Percentiles rank a stretch among this genome's conserved stretches.
Conservation (phyloP, 176 grass and related monocot genomes). For the Poa pratensis region DNA sequence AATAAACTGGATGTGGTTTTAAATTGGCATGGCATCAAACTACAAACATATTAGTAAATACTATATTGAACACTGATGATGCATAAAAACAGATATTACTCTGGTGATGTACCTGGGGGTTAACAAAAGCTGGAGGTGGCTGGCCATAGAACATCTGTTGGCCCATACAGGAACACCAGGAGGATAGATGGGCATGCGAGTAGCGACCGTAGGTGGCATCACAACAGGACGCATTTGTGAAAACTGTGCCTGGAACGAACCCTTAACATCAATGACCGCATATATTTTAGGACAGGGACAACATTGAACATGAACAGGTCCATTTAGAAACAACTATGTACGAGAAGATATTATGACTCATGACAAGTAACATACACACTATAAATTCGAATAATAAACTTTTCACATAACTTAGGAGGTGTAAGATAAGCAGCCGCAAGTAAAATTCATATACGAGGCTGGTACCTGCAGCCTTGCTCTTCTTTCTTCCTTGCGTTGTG, state of each 20-base stretch:
- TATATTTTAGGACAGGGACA: not conserved
- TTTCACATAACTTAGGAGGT: not conserved
- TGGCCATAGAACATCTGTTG: conserved; percentile 87
- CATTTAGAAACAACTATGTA: not conserved
- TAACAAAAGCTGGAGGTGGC: conserved; percentile 66
- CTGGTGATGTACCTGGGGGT: conserved; percentile 57
- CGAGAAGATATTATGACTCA: not conserved
- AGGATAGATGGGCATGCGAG: conserved; percentile 75
- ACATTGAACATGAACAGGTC: not conserved
- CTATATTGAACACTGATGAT: not conserved
- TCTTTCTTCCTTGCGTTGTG: conserved; percentile 77
- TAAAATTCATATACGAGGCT: not conserved
- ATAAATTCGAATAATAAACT: conserved; percentile 11
- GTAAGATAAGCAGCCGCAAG: not conserved
- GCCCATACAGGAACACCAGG: conserved; percentile 63
- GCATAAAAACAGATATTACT: not conserved
- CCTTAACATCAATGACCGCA: not conserved
- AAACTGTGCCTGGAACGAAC: conserved; percentile 59
- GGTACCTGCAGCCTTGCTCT: conserved; percentile 71
- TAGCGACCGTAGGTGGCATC: conserved; percentile 58
- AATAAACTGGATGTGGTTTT: not conserved
- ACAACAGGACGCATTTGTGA: conserved; percentile 70
- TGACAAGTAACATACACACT: not conserved
- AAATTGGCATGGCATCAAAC: not conserved
- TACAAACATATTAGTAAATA: not conserved